phyloP scores from a whole-genome alignment of 805 yeast genomes.

The Yamadazyma philogaea region DNA sequence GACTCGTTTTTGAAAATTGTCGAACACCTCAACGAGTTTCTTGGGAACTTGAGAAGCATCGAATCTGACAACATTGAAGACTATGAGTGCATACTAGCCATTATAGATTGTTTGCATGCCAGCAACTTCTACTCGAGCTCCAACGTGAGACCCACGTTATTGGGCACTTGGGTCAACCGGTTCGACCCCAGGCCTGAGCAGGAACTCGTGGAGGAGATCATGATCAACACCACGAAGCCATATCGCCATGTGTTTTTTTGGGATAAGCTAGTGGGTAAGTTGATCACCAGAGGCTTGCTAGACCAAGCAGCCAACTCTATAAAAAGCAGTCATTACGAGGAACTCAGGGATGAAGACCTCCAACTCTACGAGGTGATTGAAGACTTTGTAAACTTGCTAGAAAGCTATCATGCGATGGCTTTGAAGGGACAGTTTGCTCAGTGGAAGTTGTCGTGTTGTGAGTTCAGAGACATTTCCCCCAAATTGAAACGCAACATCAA shows the following conservation, averaged over 20 bases:
- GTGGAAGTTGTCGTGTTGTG: conserved; percentile 53
- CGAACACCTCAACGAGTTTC: conserved; percentile 26
- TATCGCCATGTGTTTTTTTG: conserved; percentile 56
- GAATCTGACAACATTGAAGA: conserved; percentile 25
- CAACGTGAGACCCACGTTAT: conserved; percentile 40
- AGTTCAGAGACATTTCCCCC: conserved; percentile 44
- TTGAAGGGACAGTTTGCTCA: conserved; percentile 41
- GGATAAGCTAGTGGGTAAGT: conserved; percentile 54
- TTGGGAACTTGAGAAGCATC: conserved; percentile 19
- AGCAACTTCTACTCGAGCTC: conserved; percentile 40
- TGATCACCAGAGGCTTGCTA: conserved; percentile 61
- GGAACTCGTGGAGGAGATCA: conserved; percentile 45
- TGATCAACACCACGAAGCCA: conserved; percentile 43
- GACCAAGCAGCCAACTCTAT: conserved; percentile 52
- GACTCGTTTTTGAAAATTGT: conserved; percentile 26
- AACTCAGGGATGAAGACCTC: conserved; percentile 27
- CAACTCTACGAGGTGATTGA: conserved; percentile 35
- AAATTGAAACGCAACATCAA: conserved; percentile 20
- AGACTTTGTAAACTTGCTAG: conserved; percentile 40
- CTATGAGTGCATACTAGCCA: conserved; percentile 44
- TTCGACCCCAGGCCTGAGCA: conserved; percentile 66
- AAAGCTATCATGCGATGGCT: conserved; percentile 39
- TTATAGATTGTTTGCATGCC: conserved; percentile 58
- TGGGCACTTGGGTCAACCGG: conserved; percentile 64
- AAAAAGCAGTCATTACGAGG: conserved; percentile 41